Evolutionary conservation across 768 basidiomycete genomes (phyloP), one percentile per base, ranked within the genome.

Genomic region (Lactarius vividus): DNA sequence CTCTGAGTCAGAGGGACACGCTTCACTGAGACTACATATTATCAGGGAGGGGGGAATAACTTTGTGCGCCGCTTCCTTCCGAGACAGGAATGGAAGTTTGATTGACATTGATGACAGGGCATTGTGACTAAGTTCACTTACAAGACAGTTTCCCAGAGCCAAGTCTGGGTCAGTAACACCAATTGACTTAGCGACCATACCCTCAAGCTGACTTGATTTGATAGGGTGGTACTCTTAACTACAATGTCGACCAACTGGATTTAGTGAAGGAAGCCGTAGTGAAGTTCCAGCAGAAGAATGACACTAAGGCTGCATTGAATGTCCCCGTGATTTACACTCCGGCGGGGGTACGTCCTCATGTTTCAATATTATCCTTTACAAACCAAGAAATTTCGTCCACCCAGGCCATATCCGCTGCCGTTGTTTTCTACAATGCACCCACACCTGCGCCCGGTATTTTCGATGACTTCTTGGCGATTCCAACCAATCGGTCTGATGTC

Each of bases 391-490:
- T 13, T 6, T 23, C 11, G 13, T 49, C 4, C 4, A 4, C 5
- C 46, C 10, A 49, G 46, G 23, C n/a, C 46, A 4, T 23, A 49
- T 23, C n/a, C 11, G 11, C 3, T 49, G n/a, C 23, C 11, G 10
- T 23, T 11, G 3, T 49, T 23, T 49, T 49, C 46, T 49, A 49
- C 10, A 49, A 49, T 23, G 46, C 46, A 11, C 46, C 46, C 11
- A 49, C 46, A 4, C 46, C 46, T 10, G 46, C 46, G 4, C 31
- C 2, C 0, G 70, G 70, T 0, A 57, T 66, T 29, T 72, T 72
- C 37, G 63, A 71, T 20, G 65, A 68, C 18, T 65, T 72, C 26
- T 46, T 71, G n/a, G 68, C 58, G 40, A 58, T 71, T 15, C 64
- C 67, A 0, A 13, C 49, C 6, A 40, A 57, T 18, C 20, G 40